These are phyloP conservation scores for Coemansia linderi DNA, from an alignment of 371 early-diverging fungal genomes.

Conservation along the genomic window DNA sequence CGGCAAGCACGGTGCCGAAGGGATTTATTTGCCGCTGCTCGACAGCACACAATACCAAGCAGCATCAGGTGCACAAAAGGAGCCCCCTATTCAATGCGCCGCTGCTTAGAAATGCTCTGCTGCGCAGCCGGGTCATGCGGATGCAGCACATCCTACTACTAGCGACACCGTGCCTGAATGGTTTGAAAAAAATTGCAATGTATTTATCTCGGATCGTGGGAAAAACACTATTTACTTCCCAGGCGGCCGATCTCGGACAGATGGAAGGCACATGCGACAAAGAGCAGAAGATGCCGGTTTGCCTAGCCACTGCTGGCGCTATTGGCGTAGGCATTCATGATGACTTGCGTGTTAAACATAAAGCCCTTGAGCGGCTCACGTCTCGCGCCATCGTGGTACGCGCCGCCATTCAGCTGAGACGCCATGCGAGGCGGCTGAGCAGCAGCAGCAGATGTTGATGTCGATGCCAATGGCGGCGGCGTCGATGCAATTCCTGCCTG, in stretches of 20 bases:
- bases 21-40: not conserved
- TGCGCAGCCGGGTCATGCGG: not conserved
- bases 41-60: not conserved
- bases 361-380: conserved; percentile 28
- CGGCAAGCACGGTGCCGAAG: not conserved
- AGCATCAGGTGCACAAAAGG: not conserved
- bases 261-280: not conserved
- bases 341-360: conserved; percentile 31
- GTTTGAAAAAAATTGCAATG: not conserved
- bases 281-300: not conserved
- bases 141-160: not conserved
- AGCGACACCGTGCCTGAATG: not conserved
- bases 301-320: conserved; percentile 1
- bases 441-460: not conserved
- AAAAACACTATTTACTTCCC: not conserved
- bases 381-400: not conserved
- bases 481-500: conserved; percentile 24
- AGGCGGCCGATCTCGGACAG: not conserved
- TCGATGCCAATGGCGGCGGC: conserved; percentile 8
- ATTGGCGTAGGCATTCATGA: conserved; percentile 38
- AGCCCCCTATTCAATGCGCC: not conserved
- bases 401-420: conserved; percentile 1
- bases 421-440: not conserved
- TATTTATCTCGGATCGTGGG: not conserved
- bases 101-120: conserved; percentile 1